These are phyloP conservation scores for Geotrichum reessii DNA, from an alignment of 1,139 yeast species.

Conservation along the genomic window DNA sequence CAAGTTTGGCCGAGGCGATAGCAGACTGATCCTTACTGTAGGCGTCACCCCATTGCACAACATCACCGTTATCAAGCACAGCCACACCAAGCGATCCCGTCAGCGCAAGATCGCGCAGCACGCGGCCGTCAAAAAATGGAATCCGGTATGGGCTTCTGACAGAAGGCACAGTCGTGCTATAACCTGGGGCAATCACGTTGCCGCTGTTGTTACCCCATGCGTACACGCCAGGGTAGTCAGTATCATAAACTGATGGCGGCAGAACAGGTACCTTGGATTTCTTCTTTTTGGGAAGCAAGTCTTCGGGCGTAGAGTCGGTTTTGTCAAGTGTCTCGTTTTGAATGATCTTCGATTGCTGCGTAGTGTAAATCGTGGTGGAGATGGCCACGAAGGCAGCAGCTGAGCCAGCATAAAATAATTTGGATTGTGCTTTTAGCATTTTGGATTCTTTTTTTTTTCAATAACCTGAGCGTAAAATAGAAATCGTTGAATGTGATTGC, in stretches of 20 bases:
- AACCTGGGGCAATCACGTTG: slow-evolving; percentile 40
- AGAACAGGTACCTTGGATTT: slow-evolving; percentile 4
- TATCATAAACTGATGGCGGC: not conserved
- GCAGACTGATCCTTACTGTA: slow-evolving; percentile 21
- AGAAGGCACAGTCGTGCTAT: slow-evolving; percentile 30
- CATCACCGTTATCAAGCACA: slow-evolving; percentile 62
- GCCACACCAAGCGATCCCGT: slow-evolving; percentile 55
- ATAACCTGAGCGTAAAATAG: not conserved
- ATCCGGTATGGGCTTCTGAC: slow-evolving; percentile 55
- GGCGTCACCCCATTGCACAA: slow-evolving; percentile 61
- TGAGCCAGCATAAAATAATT: slow-evolving; percentile 3
- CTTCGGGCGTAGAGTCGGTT: not conserved
- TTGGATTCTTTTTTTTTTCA: not conserved
- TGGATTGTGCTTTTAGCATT: slow-evolving; percentile 9
- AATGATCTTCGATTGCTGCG: not conserved
- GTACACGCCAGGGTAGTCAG: slow-evolving; percentile 45
- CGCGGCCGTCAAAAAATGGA: slow-evolving; percentile 56
- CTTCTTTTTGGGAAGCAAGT: not conserved
- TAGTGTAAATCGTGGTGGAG: not conserved
- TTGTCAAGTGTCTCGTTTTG: slow-evolving; percentile 9
- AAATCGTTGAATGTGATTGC: not conserved
- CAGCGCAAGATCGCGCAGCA: slow-evolving; percentile 54
- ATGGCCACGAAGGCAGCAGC: slow-evolving; percentile 7
- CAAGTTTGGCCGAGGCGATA: slow-evolving; percentile 23
- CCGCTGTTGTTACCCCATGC: slow-evolving; percentile 47